Base-by-base conservation (phyloP, 1,284 basidiomycete genomes). In the Lentinula novae-zelandiae region DNA sequence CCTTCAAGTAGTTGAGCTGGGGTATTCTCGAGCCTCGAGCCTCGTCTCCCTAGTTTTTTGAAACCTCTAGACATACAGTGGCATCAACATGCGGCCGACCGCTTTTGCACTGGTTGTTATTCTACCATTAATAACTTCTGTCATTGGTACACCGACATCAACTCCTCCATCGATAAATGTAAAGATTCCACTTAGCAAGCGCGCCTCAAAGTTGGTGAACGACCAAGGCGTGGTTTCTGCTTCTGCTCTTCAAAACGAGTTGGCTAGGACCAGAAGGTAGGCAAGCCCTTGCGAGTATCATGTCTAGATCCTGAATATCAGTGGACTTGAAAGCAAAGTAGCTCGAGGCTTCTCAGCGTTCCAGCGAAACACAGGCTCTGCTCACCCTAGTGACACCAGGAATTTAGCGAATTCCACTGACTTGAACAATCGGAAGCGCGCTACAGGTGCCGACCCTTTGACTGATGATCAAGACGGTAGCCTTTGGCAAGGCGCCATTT, bases 301-400 rank as follows among this genome's bases (percentile, higher is more conserved):
- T 17, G 15, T 27, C 27, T 17, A 33, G 44, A 31, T 20, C 54
- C 33, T 27, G 9, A 33, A 42, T 42, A 5, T 31, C 15, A 31
- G 33, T n/a, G 27, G 2, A 20, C 76, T 40, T n/a, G 17, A 2
- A 20, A 76, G 76, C 57, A 80, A 79, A 71, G 62, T 79, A 40
- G 63, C 64, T 20, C 68, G 69, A 33, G 72, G 76, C 12, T 72
- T 78, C 46, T 63, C 64, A 39, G 72, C 74, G 6, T 81, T 69
- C 49, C 67, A 75, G 58, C 66, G 56, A 20, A 79, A 81, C 64
- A 79, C 73, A 5, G 78, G 78, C 27, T 61, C 61, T 22, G 64
- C 64, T 4, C 78, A 79, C 64, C 76, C 75, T 3, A 66, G 58
- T 40, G 65, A 69, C 46, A 63, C 34, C 5, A 62, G 55, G 33